Base-by-base conservation (phyloP, 805 yeast species). In the Wickerhamiella azymoides region DNA sequence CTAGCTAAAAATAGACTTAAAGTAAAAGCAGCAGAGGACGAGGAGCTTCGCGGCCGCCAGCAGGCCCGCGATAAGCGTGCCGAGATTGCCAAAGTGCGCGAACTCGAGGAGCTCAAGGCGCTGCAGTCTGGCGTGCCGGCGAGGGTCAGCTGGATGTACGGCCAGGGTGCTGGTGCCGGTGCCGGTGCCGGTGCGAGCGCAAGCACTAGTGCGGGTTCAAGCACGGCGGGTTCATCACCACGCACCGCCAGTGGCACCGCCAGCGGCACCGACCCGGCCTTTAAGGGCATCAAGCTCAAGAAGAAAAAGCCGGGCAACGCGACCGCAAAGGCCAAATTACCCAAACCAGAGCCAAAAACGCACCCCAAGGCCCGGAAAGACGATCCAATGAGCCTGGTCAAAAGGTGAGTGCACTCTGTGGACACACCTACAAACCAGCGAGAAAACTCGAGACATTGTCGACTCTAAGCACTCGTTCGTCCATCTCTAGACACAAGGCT, bases 101-200 rank as follows among this genome's bases (percentile, higher is more conserved):
- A 82, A 50, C 64, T 75, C 33, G 67, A 73, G 39, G 79, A 79
- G 53, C 61, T 82, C 36, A 57, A 68, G 46, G 67, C 65, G 32
- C 55, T 74, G 50, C 76, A 72, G 49, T 65, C 73, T 53, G 52
- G 59, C 53, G 55, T 58, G 51, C 43, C 65, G 49, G 64, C 70
- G 45, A 73, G 79, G 43, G 67, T 85, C 18, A 80, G 75, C 38
- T 88, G 96, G 96, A 89, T 89, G 94, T 88, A 88, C 5, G 52
- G 55, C 5, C 57, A 51, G 8, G 30, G 30, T 5, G 35, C 21
- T 7, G n/a, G 26, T 17, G 10, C 10, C 4, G 24, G 33, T 36
- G 16, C 27, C 2, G 5, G 30, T 10, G 8, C 66, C 67, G 1
- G 65, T n/a, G 67, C n/a, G 80, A 77, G 48, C 78, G 69, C 47